These are phyloP conservation scores for Ilex asprella DNA, from an alignment of 257 asterid genomes.

Conservation along the genomic window DNA sequence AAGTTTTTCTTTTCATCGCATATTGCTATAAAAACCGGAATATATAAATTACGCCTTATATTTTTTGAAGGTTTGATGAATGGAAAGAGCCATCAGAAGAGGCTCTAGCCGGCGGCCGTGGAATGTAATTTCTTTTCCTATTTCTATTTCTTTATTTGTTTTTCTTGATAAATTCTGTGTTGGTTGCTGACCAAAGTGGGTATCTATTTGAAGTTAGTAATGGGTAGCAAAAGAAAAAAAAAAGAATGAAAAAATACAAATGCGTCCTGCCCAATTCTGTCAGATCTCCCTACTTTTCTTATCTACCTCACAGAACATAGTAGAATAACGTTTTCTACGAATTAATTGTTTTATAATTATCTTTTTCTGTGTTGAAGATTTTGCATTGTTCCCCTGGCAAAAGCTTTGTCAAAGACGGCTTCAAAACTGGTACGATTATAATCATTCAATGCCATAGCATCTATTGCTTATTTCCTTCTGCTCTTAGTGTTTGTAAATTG, in stretches of 20 bases:
- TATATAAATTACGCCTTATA: background rate
- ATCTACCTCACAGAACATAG: background rate
- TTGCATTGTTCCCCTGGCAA: slow-evolving; percentile 15
- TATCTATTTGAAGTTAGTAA: background rate
- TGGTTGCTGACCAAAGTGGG: background rate
- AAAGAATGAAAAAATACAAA: too few relatives aligned
- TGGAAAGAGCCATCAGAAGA: slow-evolving; percentile 20
- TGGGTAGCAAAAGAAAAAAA: background rate
- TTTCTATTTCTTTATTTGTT: background rate
- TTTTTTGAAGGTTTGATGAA: slow-evolving; percentile 11
- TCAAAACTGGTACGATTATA: background rate
- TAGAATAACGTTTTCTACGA: too few relatives aligned
- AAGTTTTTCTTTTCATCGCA: background rate
- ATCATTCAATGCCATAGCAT: background rate
- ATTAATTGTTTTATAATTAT: background rate
- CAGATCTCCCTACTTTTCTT: background rate
- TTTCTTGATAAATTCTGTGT: background rate
- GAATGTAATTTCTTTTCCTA: background rate
- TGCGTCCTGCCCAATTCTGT: too few relatives aligned
- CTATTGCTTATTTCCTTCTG: too few relatives aligned
- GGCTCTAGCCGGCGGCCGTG: slow-evolving; percentile 17
- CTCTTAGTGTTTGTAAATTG: too few relatives aligned
- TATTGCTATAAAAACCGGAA: background rate
- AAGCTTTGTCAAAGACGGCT: background rate
- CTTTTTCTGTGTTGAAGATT: slow-evolving; percentile 2